phyloP scores from a whole-genome alignment of 805 yeast genomes.

The Nakazawaea anatomiae region DNA sequence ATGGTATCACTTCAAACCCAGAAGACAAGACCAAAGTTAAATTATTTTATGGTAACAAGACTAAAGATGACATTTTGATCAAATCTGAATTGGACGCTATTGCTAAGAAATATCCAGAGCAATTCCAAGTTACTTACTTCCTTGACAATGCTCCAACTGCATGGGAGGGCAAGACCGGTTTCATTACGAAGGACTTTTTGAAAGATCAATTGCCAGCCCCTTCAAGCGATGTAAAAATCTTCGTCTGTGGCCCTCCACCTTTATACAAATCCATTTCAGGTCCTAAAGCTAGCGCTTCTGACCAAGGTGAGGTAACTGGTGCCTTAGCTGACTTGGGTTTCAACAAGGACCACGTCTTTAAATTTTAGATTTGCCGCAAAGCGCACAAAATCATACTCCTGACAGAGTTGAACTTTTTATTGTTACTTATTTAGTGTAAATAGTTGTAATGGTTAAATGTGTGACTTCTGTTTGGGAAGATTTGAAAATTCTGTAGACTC shows the following conservation, averaged over 20 bases:
- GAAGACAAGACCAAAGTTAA: slow-evolving; percentile 84
- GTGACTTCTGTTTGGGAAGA: no score
- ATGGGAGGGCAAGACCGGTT: slow-evolving; percentile 63
- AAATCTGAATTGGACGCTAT: slow-evolving; percentile 69
- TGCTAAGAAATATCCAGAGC: slow-evolving; percentile 66
- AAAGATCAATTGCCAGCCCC: slow-evolving; percentile 58
- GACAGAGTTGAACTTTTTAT: no score
- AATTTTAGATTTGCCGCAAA: slow-evolving; percentile 45
- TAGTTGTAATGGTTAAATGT: neutral
- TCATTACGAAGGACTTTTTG: slow-evolving; percentile 71
- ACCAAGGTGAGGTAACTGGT: slow-evolving; percentile 94
- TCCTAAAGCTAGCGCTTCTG: slow-evolving; percentile 80
- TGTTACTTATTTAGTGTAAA: neutral
- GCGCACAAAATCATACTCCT: no score
- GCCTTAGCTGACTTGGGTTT: slow-evolving; percentile 83
- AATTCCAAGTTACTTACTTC: slow-evolving; percentile 73
- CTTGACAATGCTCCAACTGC: slow-evolving; percentile 56
- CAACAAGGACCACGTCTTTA: slow-evolving; percentile 81
- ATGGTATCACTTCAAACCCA: slow-evolving; percentile 72
- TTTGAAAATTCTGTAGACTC: no score
- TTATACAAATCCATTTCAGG: slow-evolving; percentile 91
- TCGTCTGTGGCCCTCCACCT: slow-evolving; percentile 95
- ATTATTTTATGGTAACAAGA: slow-evolving; percentile 73
- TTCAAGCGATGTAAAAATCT: slow-evolving; percentile 58
- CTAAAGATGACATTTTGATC: slow-evolving; percentile 76